phyloP scores from a whole-genome alignment of 2,329 filamentous ascomycete genomes.

The Clathrospora elynae region DNA sequence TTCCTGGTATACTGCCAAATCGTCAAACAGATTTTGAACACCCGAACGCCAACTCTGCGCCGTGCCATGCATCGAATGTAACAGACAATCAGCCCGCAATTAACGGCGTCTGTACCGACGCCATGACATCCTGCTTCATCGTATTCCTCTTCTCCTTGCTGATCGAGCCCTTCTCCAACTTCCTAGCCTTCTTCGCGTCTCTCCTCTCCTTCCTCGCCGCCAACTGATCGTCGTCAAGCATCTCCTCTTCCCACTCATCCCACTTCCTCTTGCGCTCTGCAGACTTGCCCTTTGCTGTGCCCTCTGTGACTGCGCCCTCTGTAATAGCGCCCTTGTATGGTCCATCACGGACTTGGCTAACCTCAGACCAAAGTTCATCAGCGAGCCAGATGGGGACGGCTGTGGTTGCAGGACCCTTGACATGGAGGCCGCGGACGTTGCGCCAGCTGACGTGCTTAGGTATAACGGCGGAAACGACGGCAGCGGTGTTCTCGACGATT shows the following conservation, averaged over 20 bases:
- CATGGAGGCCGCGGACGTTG: conserved; percentile 80
- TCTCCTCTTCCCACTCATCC: conserved; percentile 47
- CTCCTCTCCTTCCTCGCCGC: conserved; percentile 46
- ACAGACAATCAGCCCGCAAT: conserved; percentile 23
- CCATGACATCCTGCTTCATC: conserved; percentile 55
- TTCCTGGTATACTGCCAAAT: conserved; percentile 23
- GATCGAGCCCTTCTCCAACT: conserved; percentile 39
- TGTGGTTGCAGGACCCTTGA: conserved; percentile 88
- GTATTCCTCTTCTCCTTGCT: conserved; percentile 57
- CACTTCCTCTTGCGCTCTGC: conserved; percentile 47
- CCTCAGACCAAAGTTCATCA: conserved; percentile 86
- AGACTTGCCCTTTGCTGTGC: conserved; percentile 26
- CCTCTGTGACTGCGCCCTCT: conserved; percentile 36
- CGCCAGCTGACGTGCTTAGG: conserved; percentile 85
- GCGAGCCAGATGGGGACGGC: conserved; percentile 94
- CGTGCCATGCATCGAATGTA: conserved; percentile 14
- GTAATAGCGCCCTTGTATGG: conserved; percentile 44
- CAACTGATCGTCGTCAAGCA: conserved; percentile 43
- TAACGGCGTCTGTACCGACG: conserved; percentile 49
- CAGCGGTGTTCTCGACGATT: conserved; percentile 78
- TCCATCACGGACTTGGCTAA: conserved; percentile 70
- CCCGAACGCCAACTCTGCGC: conserved; percentile 27
- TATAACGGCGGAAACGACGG: conserved; percentile 66
- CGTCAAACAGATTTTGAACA: conserved; percentile 24
- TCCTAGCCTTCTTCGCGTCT: conserved; percentile 58